phyloP scores from a whole-genome alignment of 78 protist genomes.

The Pelomyxa schiedti region DNA sequence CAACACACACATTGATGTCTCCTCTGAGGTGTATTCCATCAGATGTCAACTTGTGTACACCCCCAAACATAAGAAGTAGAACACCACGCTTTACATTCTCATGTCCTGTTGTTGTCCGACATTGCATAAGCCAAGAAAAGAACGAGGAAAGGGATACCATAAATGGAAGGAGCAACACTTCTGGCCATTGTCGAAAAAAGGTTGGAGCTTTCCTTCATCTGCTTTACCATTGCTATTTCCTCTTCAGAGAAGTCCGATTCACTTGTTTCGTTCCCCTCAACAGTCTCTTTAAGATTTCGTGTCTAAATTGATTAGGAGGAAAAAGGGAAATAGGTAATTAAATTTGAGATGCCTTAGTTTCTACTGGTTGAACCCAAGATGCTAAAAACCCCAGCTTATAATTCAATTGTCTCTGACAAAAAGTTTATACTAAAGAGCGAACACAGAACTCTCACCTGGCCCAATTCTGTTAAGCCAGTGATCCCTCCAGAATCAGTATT shows the following conservation, averaged over 20 bases:
- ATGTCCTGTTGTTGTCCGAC: constrained; percentile 39
- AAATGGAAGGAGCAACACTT: constrained; percentile 75
- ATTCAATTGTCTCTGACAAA: constrained; percentile 54
- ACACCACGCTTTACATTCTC: constrained; percentile 87
- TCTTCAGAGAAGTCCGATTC: constrained; percentile 26
- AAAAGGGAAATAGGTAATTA: background rate
- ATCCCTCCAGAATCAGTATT: constrained; percentile 72
- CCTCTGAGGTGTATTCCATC: constrained; percentile 87
- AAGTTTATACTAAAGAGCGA: background rate
- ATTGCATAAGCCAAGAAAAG: background rate
- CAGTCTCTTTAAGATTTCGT: background rate
- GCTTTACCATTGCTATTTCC: constrained; percentile 29
- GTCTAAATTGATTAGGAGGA: background rate
- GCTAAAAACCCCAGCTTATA: constrained; percentile 87
- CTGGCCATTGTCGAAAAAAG: constrained; percentile 37
- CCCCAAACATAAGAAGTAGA: constrained; percentile 91
- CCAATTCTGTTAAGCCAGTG: constrained; percentile 78
- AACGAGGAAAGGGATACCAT: constrained; percentile 17
- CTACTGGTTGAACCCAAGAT: constrained; percentile 10
- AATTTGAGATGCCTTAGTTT: background rate
- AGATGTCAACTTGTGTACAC: constrained; percentile 87
- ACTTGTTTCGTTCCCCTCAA: constrained; percentile 5
- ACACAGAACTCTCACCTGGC: no score
- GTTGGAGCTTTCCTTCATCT: constrained; percentile 27
- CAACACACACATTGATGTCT: constrained; percentile 96